Evolutionary conservation across 768 basidiomycete genomes (phyloP).

Genomic region (Inosperma sp.): DNA sequence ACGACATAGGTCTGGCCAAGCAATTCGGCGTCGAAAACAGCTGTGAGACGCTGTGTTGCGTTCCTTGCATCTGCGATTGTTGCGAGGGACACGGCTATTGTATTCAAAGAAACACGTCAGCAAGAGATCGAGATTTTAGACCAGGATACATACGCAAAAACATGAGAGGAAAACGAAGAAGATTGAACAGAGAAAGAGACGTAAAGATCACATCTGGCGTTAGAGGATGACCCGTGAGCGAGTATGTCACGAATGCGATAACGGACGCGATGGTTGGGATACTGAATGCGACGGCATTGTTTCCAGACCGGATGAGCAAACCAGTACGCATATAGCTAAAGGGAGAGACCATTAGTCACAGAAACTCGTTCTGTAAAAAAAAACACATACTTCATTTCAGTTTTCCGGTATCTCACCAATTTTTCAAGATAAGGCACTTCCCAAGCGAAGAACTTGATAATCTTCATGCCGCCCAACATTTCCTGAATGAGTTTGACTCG

Average conservation of each 20-base stretch:
- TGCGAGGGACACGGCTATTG: slow-evolving; percentile 62
- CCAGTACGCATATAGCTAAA: slow-evolving; percentile 48
- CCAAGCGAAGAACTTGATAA: slow-evolving; percentile 93
- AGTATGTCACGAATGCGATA: slow-evolving; percentile 71
- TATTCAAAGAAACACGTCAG: neutral
- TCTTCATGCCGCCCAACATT: slow-evolving; percentile 81
- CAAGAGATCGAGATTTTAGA: neutral
- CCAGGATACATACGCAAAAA: slow-evolving; percentile 49
- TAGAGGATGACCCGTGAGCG: slow-evolving; percentile 61
- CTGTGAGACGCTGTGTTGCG: slow-evolving; percentile 70
- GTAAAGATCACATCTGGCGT: slow-evolving; percentile 75
- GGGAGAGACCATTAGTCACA: neutral
- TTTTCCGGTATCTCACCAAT: slow-evolving; percentile 61
- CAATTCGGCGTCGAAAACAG: slow-evolving; percentile 81
- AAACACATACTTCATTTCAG: slow-evolving; percentile 63
- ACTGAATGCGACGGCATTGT: slow-evolving; percentile 64
- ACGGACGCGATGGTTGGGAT: slow-evolving; percentile 80
- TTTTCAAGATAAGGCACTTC: slow-evolving; percentile 74
- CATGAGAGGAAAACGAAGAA: slow-evolving; percentile 80
- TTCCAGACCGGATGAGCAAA: slow-evolving; percentile 59
- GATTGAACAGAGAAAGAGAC: slow-evolving; percentile 79
- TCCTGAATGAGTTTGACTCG: slow-evolving; percentile 88
- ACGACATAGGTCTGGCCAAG: slow-evolving; percentile 53
- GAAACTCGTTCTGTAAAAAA: neutral
- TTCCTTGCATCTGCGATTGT: slow-evolving; percentile 82